A percentile compares a stretch with the other conserved stretches of the same genome.
These are phyloP conservation scores for Stachybotrys chlorohalonatus DNA, from an alignment of 2,329 filamentous ascomycete genomes.

Conservation along the genomic window DNA sequence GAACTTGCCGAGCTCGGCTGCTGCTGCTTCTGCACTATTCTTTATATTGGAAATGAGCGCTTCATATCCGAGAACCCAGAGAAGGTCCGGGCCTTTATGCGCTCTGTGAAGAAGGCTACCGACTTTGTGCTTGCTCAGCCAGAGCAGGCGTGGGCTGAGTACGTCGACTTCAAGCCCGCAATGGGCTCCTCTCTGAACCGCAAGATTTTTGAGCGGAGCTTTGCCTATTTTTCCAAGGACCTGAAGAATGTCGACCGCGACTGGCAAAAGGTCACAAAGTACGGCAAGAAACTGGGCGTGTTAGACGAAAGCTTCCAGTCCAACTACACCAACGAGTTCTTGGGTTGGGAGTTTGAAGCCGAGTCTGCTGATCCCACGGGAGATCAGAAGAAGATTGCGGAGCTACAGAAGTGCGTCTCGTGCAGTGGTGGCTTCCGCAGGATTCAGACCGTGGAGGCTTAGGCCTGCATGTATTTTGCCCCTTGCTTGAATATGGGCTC, in stretches of 20 bases:
- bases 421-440: constrained; percentile 54
- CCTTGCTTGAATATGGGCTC: no score
- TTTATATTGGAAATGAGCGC: constrained; percentile 69
- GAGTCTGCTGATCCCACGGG: constrained; percentile 60
- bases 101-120: constrained; percentile 65
- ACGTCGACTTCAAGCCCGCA: constrained; percentile 61
- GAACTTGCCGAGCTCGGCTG: constrained; percentile 71
- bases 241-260: constrained; percentile 67
- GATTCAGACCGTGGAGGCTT: constrained; percentile 15
- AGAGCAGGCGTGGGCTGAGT: constrained; percentile 55
- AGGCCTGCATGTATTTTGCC: neutral
- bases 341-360: constrained; percentile 55
- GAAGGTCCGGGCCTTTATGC: constrained; percentile 58
- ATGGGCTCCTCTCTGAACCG: constrained; percentile 61
- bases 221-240: constrained; percentile 66
- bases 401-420: constrained; percentile 59
- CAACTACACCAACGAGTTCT: constrained; percentile 67
- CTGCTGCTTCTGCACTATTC: constrained; percentile 76
- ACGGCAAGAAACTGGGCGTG: constrained; percentile 65
- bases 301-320: constrained; percentile 53
- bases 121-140: constrained; percentile 61
- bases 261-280: constrained; percentile 69
- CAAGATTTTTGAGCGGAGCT: constrained; percentile 74
- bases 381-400: constrained; percentile 67
- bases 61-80: constrained; percentile 60